phyloP scores from a whole-genome alignment of 352 stramenopile species.

The Globisporangium orthogonon region DNA sequence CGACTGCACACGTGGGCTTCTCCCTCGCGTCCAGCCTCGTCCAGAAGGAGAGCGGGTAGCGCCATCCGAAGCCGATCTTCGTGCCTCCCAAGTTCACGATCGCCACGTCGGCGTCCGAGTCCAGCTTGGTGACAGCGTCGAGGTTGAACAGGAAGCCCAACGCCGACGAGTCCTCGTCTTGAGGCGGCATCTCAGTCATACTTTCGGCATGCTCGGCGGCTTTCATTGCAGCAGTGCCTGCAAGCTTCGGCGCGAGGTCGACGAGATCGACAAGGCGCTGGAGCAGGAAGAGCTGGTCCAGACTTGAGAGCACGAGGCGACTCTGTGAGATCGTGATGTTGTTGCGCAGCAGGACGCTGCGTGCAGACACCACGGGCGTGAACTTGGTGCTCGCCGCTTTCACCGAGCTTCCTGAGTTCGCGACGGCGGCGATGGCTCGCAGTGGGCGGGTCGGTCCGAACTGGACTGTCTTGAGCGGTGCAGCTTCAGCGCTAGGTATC shows the following conservation, averaged over 20 bases:
- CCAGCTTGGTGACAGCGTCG: neutral
- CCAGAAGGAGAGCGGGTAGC: constrained; percentile 13
- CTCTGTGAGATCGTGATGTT: constrained; percentile 15
- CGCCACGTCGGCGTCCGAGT: neutral
- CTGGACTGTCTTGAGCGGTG: neutral
- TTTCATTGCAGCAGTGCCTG: neutral
- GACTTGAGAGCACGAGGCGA: constrained; percentile 9
- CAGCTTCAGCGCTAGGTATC: neutral
- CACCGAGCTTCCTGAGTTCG: no score
- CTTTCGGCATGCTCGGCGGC: neutral
- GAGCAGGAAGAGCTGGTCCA: constrained; percentile 11
- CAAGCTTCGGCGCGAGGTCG: constrained; percentile 8
- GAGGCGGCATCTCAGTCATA: neutral
- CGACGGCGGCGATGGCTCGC: neutral
- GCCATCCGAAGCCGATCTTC: constrained; percentile 15
- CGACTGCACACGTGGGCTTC: constrained; percentile 5
- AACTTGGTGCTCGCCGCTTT: neutral
- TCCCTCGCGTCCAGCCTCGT: neutral
- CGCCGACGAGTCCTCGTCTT: neutral
- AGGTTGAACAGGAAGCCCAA: constrained; percentile 8
- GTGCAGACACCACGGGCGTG: neutral
- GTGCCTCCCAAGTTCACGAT: neutral
- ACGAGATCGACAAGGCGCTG: constrained; percentile 6
- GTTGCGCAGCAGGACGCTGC: constrained; percentile 6
- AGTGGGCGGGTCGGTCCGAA: neutral